A percentile compares a stretch with the other conserved stretches of the same genome.
phyloP scores from a whole-genome alignment of 805 yeast species.

The Lachancea mirantina region DNA sequence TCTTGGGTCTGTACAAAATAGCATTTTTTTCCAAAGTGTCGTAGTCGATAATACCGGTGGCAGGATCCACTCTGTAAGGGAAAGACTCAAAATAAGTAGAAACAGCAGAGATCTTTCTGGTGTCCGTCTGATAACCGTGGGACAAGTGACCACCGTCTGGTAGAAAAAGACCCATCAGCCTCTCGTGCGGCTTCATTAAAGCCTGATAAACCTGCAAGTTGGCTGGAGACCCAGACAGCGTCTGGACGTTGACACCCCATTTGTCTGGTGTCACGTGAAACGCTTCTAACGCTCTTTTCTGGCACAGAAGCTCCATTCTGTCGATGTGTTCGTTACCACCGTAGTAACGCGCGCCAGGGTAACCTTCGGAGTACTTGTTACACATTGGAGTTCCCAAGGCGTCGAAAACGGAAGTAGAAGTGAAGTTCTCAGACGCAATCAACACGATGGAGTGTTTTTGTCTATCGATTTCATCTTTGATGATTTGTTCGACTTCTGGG shows the following conservation, averaged over 20 bases:
- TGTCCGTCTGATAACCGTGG: slow-evolving; percentile 95
- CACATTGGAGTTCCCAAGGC: slow-evolving; percentile 96
- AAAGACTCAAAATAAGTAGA: slow-evolving; percentile 96
- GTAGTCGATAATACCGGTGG: slow-evolving; percentile 93
- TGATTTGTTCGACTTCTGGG: slow-evolving; percentile 70
- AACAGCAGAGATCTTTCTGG: slow-evolving; percentile 89
- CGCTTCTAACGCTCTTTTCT: slow-evolving; percentile 87
- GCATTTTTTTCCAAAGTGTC: slow-evolving; percentile 92
- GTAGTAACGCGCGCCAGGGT: slow-evolving; percentile 98
- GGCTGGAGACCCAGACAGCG: slow-evolving; percentile 96
- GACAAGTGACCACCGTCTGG: slow-evolving; percentile 99
- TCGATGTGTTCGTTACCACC: slow-evolving; percentile 98
- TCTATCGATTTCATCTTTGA: slow-evolving; percentile 76
- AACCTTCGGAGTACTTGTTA: slow-evolving; percentile 98
- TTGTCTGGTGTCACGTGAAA: slow-evolving; percentile 69
- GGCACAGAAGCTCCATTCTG: slow-evolving; percentile 87
- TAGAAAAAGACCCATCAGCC: slow-evolving; percentile 95
- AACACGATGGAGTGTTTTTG: slow-evolving; percentile 90
- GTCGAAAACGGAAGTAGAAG: slow-evolving; percentile 92
- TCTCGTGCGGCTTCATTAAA: slow-evolving; percentile 87
- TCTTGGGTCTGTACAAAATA: slow-evolving; percentile 87
- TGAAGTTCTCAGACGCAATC: slow-evolving; percentile 96
- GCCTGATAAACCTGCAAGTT: slow-evolving; percentile 96
- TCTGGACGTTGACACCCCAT: slow-evolving; percentile 98
- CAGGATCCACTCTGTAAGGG: slow-evolving; percentile 93